Evolutionary conservation across 768 basidiomycete genomes (phyloP).

Genomic region (Paxillus rubicundulus): DNA sequence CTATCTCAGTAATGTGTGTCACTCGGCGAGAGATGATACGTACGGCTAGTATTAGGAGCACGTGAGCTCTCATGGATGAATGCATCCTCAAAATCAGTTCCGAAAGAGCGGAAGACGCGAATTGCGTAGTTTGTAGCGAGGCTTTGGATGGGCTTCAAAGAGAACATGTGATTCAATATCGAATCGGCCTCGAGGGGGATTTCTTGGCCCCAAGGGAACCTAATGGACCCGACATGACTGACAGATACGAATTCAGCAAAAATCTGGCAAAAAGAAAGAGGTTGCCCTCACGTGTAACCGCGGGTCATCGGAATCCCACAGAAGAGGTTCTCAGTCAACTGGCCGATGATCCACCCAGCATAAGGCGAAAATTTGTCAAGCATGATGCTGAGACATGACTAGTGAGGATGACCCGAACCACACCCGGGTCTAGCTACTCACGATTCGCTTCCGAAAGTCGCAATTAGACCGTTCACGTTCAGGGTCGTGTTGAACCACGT

Average conservation of each 20-base stretch:
- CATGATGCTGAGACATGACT: constrained; percentile 1
- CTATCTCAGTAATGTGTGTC: neutral
- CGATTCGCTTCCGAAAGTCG: constrained; percentile 5
- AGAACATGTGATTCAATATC: constrained; percentile 14
- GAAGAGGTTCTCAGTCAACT: constrained; percentile 11
- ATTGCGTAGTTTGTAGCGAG: constrained; percentile 9
- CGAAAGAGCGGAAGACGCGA: neutral
- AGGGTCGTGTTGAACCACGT: constrained; percentile 14
- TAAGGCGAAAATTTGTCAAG: constrained; percentile 10
- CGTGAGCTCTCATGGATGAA: constrained; percentile 9
- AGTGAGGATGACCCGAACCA: neutral
- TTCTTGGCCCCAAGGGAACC: constrained; percentile 10
- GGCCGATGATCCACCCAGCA: constrained; percentile 8
- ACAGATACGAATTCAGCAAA: neutral
- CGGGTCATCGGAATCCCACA: constrained; percentile 12
- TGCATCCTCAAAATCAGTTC: neutral
- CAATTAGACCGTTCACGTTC: constrained; percentile 5
- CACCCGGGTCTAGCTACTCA: neutral
- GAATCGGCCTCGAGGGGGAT: constrained; percentile 7
- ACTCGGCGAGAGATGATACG: neutral
- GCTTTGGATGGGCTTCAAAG: constrained; percentile 4
- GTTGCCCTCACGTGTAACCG: neutral
- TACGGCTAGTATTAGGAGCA: constrained; percentile 10
- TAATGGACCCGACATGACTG: constrained; percentile 8
- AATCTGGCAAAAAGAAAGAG: neutral